A percentile compares a stretch with the other conserved stretches of the same genome.
Evolutionary conservation across 2,329 filamentous ascomycete species (phyloP).

Genomic region (Fusarium pseudoanthophilum): DNA sequence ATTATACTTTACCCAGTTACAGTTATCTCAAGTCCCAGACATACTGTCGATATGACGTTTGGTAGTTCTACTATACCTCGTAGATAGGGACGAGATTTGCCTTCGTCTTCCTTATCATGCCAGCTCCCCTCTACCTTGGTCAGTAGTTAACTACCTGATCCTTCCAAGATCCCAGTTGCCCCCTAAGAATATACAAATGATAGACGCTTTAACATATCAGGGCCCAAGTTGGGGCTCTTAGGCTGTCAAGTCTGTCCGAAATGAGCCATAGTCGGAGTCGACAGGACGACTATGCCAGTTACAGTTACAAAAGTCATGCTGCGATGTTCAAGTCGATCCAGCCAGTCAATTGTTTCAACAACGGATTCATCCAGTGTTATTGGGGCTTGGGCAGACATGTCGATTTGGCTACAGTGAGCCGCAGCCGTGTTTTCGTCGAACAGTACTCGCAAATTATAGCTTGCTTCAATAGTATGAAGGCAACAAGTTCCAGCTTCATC

Average conservation of each 20-base stretch:
- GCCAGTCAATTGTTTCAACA: neutral
- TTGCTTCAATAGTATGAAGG: neutral
- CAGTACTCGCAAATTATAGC: neutral
- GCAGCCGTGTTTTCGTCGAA: neutral
- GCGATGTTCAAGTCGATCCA: neutral
- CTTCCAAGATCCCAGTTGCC: neutral
- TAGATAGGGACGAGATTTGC: neutral
- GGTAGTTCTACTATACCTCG: no score
- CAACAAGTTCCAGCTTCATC: neutral
- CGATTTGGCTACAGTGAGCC: neutral
- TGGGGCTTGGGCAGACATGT: neutral
- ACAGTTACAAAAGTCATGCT: neutral
- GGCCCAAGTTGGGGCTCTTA: neutral
- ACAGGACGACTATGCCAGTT: neutral
- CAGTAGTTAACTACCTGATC: neutral
- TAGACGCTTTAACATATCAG: no score
- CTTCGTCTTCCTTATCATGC: neutral
- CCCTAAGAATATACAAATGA: neutral
- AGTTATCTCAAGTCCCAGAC: neutral
- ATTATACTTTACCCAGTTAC: neutral
- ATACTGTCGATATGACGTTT: no score
- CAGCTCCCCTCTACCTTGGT: neutral
- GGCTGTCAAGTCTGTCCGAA: neutral
- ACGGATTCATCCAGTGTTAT: neutral
- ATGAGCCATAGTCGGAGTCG: neutral